Evolutionary conservation across 495 filamentous ascomycete species (phyloP), one percentile per base, ranked within the genome.

Genomic region (Aspergillus funiculosus): DNA sequence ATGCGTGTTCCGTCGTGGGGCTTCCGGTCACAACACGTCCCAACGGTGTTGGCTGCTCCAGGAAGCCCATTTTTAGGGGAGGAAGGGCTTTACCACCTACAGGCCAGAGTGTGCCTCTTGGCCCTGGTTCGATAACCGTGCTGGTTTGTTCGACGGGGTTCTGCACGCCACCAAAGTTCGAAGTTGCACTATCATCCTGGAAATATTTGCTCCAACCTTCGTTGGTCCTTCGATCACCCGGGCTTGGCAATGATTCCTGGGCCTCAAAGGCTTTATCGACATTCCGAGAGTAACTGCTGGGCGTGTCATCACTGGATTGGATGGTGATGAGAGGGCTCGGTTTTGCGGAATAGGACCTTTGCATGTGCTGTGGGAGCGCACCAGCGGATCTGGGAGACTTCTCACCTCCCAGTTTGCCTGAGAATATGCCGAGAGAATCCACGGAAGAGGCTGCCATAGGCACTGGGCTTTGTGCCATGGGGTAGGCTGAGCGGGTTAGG

Each of bases 161-260:
- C 17, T 57, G 51, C 50, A 50, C 46, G 21, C 53, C 55, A 19
- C 47, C 65, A 28, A 74, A 56, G 28, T 73, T 68, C 5, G 67
- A 71, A 19, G 67, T 56, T n/a, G n/a, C n/a, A 42, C 59, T 69
- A 32, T 76, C 74, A 43, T 77, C 73, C 32, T 76, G 62, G 53
- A 82, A 84, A 56, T 80, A 80, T 36, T 65, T 69, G 54, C 71
- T 69, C 80, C 80, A 84, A 32, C 80, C 79, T 52, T 75, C 79
- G 37, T 74, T 64, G 1, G 71, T 70, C 18, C 63, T 69, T 7
- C 76, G 74, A 46, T 79, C 72, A 11, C 71, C 69, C 21, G 65
- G 54, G 19, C 55, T 50, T 20, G 30, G 41, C 1, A 27, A 32
- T 2, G 53, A 34, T 19, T 54, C 52, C 6, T 36, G 37, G 9